Evolutionary conservation across 192 early-diverging fungal genomes (phyloP), one percentile per base, ranked within the genome.

Genomic region (Backusella mclennaniae): DNA sequence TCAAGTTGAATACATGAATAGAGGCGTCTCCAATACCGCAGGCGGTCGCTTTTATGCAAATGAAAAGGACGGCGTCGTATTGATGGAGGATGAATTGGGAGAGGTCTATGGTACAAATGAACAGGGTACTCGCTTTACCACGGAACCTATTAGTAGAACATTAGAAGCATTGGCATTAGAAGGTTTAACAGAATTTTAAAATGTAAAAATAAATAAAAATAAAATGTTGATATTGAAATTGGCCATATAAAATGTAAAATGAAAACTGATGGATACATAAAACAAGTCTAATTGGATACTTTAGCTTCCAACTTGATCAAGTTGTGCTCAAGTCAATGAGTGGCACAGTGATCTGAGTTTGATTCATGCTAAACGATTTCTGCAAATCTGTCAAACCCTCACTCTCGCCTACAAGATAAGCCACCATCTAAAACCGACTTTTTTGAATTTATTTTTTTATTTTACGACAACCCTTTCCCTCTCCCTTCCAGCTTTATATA

Each of bases 151-250:
- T 17, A 82, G 81, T 67, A 56, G 76, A 69, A 83, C 78, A 12
- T 71, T 85, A 33, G 79, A 79, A 33, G 84, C 84, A 33, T 69
- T 85, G 9, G 82, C 82, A n/a, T 70, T 85, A n/a, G 84, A 85
- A 71, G 84, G 84, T 11, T 69, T 84, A 74, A 76, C 67, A 21
- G 75, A 76, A 19, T 71, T 71, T 71, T 71, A 35, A 71, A 41
- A 21, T 5, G 5, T 33, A 44, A 17, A 44, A 26, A 26, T 26
- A 42, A 42, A 15, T 14, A 44, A 17, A 44, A 44, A 44, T 17
- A 4, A 44, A n/a, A 49, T 49, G 19, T 8, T 4, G 14, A 17
- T 44, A 44, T 44, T 33, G 33, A 33, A 33, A 33, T 33, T 3
- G 33, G 2, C 33, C 33, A 3, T 33, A 3, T 33, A 3, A 33